Evolutionary conservation across 257 asterid species (phyloP), one percentile per base, ranked within the genome.

Genomic region (Solanum appendiculatum): DNA sequence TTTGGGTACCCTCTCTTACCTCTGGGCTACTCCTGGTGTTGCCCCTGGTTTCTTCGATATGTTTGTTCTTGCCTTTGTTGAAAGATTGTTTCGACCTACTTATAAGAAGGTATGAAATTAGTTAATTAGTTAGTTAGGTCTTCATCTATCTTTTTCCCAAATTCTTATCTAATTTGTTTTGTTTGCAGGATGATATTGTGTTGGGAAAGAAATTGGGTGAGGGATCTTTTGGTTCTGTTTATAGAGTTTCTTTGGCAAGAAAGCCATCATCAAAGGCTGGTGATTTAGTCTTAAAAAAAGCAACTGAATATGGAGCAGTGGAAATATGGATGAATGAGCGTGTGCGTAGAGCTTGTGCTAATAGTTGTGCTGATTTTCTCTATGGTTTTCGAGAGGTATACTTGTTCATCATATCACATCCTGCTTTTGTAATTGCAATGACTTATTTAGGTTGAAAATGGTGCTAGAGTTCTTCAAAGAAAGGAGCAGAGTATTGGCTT

Each of bases 301-400:
- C 98, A 31, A 91, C 99, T 36, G 99, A 97, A 91, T 95, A 92
- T 90, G 99, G 99, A 87, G 99, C 99, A 11, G 99, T 97, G 87
- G 99, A 97, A 96, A 95, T 97, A 92, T 97, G 99, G 99, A 97
- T 97, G 99, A 95, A 97, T 75, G 99, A 97, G 90, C 98, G 98
- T 42, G 98, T 91, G 40, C 90, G 99, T 56, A 93, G 99, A 91
- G 99, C 99, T 87, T 97, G 99, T 89, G 91, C 99, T 7, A 97
- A 87, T 87, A 97, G 99, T 88, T 94, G 99, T 93, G 99, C 98
- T 90, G 96, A 96, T 91, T 97, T 97, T 90, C 6, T 94, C n/a
- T 94, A 95, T 51, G 99, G 99, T 54, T 97, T 97, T 88, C 95
- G 90, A 82, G 98, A 97, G 98, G 98, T 96, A 91, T 87, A 29